Evolutionary conservation across 805 yeast genomes (phyloP), one percentile per base, ranked within the genome.

Genomic region (Candida sonorensis): DNA sequence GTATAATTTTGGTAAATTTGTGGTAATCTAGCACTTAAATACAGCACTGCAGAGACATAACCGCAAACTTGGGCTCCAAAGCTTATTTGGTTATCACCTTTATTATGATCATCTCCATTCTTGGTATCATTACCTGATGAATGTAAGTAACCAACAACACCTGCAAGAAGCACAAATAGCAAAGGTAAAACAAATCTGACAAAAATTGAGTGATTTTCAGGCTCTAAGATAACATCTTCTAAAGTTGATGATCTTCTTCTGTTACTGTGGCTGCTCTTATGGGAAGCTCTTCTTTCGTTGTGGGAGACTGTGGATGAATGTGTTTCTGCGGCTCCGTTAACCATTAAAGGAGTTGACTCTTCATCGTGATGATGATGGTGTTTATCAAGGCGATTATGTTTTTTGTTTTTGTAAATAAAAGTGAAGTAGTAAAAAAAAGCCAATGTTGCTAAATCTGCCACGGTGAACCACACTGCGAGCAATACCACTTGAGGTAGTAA

Each of bases 1-100:
- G 64, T 64, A 53, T 77, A 73, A 59, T 90, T 90, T 51, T 83
- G 94, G 36, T 72, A 61, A 33, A 90, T 81, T 57, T 90, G 98
- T 0, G 98, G 98, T 22, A 57, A 31, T 42, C 86, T 62, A 3
- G 92, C 92, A 7, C 82, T 74, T 42, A 82, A 64, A 53, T 82
- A 82, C 36, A 82, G 58, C 2, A 62, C 38, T 1, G 94, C 90
- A 4, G 85, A 76, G 5, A 73, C 42, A 56, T 81, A 83, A 5
- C 92, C 92, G 40, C 78, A 63, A 3, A 78, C 44, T 53, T 79
- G 84, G 2, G 90, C 80, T 1, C 79, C 80, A 23, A 71, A 72
- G 54, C n/a, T 41, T 40, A 2, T 45, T 46, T 29, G 34, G 34
- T 24, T 17, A 26, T 53, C 46, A 26, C 42, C 48, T 19, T 44